Conservation (phyloP, 140 eudicot species). For the Cichorium intybus region DNA sequence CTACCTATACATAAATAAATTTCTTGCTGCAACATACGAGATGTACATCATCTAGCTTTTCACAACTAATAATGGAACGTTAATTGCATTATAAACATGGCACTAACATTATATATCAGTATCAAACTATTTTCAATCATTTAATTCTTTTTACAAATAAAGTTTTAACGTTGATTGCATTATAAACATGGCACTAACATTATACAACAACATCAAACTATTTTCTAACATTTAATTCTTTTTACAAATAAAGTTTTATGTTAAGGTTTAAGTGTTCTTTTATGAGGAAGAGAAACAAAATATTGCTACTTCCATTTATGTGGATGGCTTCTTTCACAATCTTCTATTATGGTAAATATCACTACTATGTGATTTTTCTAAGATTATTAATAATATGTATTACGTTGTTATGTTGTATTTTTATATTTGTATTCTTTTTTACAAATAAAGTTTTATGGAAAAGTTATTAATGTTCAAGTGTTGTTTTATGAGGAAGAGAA, state of each 20-base stretch:
- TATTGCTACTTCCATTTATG: slow-evolving; percentile 6
- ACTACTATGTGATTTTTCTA: too few species aligned
- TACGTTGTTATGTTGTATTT: too few species aligned
- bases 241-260: too few species aligned
- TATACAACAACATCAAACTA: background rate
- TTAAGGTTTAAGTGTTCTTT: background rate
- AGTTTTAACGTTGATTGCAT: background rate
- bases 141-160: background rate
- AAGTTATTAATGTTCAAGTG: too few species aligned
- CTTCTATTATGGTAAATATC: too few species aligned
- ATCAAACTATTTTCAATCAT: background rate
- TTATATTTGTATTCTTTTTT: too few species aligned
- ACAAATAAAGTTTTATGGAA: too few species aligned
- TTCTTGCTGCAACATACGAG: too few species aligned
- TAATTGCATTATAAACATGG: slow-evolving; percentile 7
- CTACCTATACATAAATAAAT: too few species aligned
- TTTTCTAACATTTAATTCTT: background rate
- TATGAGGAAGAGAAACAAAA: background rate
- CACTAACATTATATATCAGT: background rate
- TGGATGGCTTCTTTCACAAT: too few species aligned
- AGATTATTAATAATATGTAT: too few species aligned
- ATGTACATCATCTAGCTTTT: too few species aligned
- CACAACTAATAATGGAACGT: background rate
- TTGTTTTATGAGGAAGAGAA: background rate
- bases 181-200: slow-evolving; percentile 6